Evolutionary conservation across 139 green algal species (phyloP).

Genomic region (Tetraselmis chui): DNA sequence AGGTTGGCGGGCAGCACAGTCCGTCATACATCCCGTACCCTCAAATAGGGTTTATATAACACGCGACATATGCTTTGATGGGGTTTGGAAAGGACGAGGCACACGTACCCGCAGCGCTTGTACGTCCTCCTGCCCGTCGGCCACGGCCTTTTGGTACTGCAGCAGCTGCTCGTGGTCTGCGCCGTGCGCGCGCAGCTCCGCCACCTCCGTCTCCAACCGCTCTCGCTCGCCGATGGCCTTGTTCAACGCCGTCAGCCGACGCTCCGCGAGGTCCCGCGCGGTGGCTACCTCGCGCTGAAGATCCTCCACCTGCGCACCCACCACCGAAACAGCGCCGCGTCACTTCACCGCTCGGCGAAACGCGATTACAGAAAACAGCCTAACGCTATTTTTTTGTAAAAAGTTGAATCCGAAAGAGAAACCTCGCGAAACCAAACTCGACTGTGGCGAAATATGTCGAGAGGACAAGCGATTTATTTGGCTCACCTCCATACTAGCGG

Average conservation of each 20-base stretch:
- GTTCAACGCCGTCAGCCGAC: not conserved
- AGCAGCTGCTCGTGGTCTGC: not conserved
- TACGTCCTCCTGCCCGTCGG: not conserved
- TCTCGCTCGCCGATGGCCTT: not conserved
- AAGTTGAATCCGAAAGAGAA: no score
- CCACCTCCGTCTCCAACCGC: not conserved
- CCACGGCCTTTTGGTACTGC: not conserved
- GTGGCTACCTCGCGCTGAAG: not conserved
- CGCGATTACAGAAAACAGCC: no score
- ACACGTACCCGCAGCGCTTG: not conserved
- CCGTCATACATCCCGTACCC: no score
- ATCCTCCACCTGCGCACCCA: not conserved
- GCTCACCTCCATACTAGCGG: not conserved
- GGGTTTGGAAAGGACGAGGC: no score
- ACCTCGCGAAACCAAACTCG: no score
- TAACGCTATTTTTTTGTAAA: no score
- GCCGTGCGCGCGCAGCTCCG: not conserved
- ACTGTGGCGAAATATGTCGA: no score
- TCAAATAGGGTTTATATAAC: no score
- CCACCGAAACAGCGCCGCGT: not conserved
- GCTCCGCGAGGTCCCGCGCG: not conserved
- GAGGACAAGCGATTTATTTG: no score
- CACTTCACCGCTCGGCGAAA: not conserved
- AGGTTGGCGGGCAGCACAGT: no score
- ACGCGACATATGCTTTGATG: no score